These are phyloP conservation scores for Nakazawaea sp. DNA, from an alignment of 805 yeast genomes.

Conservation along the genomic window DNA sequence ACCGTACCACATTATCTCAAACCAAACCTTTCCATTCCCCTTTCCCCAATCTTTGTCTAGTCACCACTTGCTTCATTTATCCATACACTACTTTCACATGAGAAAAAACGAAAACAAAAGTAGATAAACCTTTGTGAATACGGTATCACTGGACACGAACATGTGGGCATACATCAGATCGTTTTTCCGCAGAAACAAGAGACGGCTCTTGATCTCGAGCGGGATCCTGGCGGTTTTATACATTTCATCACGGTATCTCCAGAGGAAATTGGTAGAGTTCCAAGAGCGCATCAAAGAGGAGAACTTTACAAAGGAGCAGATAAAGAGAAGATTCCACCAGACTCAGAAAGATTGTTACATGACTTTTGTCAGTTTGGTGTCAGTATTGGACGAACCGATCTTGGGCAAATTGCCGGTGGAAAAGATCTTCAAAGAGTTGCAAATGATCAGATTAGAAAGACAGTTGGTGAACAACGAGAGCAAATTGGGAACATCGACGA, in stretches of 20 bases:
- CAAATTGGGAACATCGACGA: slow-evolving; percentile 15
- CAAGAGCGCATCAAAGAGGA: slow-evolving; percentile 50
- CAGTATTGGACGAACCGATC: slow-evolving; percentile 65
- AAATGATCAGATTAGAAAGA: slow-evolving; percentile 44
- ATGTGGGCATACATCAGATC: slow-evolving; percentile 28
- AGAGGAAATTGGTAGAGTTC: slow-evolving; percentile 37
- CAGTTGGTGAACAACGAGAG: slow-evolving; percentile 13
- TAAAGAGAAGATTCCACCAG: slow-evolving; percentile 79
- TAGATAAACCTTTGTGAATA: not conserved
- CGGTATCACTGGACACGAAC: not conserved
- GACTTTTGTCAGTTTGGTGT: slow-evolving; percentile 77
- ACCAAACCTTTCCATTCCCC: no score
- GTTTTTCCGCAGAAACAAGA: slow-evolving; percentile 36
- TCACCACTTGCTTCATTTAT: no score
- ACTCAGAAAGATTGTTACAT: slow-evolving; percentile 86
- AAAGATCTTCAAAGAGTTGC: slow-evolving; percentile 60
- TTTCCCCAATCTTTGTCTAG: no score
- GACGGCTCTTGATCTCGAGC: slow-evolving; percentile 34
- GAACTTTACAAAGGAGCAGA: slow-evolving; percentile 56
- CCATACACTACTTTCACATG: not conserved
- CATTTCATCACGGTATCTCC: slow-evolving; percentile 34
- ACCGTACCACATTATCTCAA: no score
- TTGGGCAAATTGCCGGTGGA: slow-evolving; percentile 63
- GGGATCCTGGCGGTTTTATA: slow-evolving; percentile 40
- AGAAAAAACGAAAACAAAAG: no score